These are phyloP conservation scores for Syzygium malaccense DNA, from an alignment of 441 rosid genomes.

Conservation along the genomic window DNA sequence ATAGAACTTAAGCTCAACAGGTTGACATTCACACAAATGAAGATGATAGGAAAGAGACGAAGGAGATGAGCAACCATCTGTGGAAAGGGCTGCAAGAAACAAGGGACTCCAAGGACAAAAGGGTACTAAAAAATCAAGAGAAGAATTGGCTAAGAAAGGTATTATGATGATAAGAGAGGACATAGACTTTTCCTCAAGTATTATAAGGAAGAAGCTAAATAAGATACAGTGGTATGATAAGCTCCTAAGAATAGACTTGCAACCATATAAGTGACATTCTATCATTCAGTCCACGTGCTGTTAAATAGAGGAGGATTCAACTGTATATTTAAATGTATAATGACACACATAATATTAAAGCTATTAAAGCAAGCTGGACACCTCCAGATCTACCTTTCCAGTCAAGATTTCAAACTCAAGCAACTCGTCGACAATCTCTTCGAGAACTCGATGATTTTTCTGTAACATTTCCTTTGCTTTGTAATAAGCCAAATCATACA, in stretches of 20 bases:
- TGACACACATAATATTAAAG: neutral
- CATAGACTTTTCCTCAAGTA: neutral
- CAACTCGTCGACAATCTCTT: constrained; percentile 83
- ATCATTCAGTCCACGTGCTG: neutral
- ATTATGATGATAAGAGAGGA: neutral
- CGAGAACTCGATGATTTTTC: constrained; percentile 67
- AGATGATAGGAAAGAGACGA: neutral
- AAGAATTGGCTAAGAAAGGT: neutral
- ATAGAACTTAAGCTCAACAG: neutral
- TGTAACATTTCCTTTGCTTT: constrained; percentile 82
- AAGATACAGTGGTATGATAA: neutral
- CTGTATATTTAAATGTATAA: too few relatives aligned
- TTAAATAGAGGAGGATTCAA: too few relatives aligned
- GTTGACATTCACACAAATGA: neutral
- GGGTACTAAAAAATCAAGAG: neutral
- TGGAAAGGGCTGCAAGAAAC: neutral
- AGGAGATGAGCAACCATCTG: neutral
- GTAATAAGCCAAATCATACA: constrained; percentile 70
- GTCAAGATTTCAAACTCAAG: constrained; percentile 86
- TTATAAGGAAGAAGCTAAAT: neutral
- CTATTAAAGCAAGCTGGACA: neutral
- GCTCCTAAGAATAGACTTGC: neutral
- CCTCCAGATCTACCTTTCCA: constrained; percentile 50
- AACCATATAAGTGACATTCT: neutral
- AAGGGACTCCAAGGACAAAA: neutral